Conservation (phyloP, 768 basidiomycete species). For the Naganishia friedmannii region DNA sequence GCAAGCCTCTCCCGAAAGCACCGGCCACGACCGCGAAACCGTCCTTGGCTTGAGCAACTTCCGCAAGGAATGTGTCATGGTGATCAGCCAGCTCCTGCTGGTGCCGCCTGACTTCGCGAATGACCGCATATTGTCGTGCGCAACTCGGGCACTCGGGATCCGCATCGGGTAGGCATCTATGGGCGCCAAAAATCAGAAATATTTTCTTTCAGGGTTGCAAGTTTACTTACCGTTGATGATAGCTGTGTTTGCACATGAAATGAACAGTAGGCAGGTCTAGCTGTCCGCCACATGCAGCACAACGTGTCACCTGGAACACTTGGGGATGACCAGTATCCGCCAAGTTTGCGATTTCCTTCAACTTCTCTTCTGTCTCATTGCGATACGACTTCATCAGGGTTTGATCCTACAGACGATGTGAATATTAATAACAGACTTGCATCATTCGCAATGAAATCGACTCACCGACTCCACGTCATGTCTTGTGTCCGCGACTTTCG, state of each 20-base stretch:
- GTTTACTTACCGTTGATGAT: slow-evolving; percentile 74
- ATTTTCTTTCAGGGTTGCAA: neutral
- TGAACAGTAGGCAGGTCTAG: slow-evolving; percentile 90
- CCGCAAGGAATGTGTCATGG: slow-evolving; percentile 53
- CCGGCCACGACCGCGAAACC: slow-evolving; percentile 52
- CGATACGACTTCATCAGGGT: slow-evolving; percentile 84
- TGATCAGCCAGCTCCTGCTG: slow-evolving; percentile 70
- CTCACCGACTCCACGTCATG: slow-evolving; percentile 77
- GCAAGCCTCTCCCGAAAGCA: slow-evolving; percentile 50
- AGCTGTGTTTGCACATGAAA: slow-evolving; percentile 98
- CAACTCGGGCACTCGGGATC: slow-evolving; percentile 88
- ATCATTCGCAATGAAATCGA: slow-evolving; percentile 21
- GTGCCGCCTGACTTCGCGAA: slow-evolving; percentile 81
- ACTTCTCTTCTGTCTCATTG: slow-evolving; percentile 72
- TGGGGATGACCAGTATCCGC: slow-evolving; percentile 72
- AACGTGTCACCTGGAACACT: slow-evolving; percentile 91
- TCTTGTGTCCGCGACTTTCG: slow-evolving; percentile 68
- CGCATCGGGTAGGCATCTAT: slow-evolving; percentile 80
- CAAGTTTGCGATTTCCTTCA: slow-evolving; percentile 76
- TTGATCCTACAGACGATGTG: slow-evolving; percentile 65
- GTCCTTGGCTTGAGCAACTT: slow-evolving; percentile 52
- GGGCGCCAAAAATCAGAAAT: neutral
- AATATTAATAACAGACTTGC: neutral
- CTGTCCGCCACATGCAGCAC: slow-evolving; percentile 81
- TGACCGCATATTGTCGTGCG: slow-evolving; percentile 77